phyloP scores from a whole-genome alignment of 768 basidiomycete species.

The Suillus fuscotomentosus region DNA sequence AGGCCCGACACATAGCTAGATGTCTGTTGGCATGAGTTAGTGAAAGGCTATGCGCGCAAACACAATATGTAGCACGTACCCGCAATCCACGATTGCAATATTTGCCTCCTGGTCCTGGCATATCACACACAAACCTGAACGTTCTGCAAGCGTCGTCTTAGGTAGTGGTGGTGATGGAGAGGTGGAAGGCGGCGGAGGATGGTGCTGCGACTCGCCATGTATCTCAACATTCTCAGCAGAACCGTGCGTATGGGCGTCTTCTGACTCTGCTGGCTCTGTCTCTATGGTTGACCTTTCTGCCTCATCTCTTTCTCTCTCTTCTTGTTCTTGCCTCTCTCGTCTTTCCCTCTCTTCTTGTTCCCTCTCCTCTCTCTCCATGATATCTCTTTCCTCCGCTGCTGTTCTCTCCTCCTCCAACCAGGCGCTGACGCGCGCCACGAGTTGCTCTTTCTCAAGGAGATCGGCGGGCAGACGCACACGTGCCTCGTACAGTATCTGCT shows the following conservation, averaged over 20 bases:
- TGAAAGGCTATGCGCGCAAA: background rate
- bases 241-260: background rate
- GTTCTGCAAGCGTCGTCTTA: conserved; percentile 39
- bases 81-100: conserved; percentile 93
- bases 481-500: conserved; percentile 76
- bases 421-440: conserved; percentile 67
- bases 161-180: conserved; percentile 24
- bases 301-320: conserved; percentile 12
- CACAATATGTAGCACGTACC: conserved; percentile 46
- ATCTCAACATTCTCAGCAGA: conserved; percentile 6
- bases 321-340: conserved; percentile 9
- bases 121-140: conserved; percentile 82
- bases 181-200: conserved; percentile 13
- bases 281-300: conserved; percentile 1
- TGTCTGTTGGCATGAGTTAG: conserved; percentile 45
- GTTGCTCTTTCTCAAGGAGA: conserved; percentile 82
- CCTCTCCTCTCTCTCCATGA: conserved; percentile 23
- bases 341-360: conserved; percentile 16
- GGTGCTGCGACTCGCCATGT: conserved; percentile 7
- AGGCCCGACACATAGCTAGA: conserved; percentile 72
- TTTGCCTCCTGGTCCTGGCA: conserved; percentile 95
- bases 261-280: background rate
- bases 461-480: conserved; percentile 55
- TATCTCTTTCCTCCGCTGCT: conserved; percentile 39
- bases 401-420: conserved; percentile 66